Base-by-base conservation (phyloP, 2,329 filamentous ascomycete genomes). In the Alternaria brassicae region DNA sequence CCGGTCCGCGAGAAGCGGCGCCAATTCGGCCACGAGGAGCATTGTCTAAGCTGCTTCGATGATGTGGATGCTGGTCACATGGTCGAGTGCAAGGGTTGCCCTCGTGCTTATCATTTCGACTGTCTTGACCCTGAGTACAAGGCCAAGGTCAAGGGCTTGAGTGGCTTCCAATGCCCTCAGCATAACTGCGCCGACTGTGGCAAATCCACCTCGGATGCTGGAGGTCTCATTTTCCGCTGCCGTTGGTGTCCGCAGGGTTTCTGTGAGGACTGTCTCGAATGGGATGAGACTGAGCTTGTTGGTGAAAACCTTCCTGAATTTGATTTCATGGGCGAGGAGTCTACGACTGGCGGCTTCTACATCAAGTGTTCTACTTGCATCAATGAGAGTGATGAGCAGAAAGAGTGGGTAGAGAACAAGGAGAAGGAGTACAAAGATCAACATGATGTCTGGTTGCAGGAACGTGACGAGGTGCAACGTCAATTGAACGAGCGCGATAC, bases 231-330 rank as follows among this genome's bases (percentile, higher is more conserved):
- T 25, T 83, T 81, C 69, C 79, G 83, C 21, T 88, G 86, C 66
- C 78, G 83, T 8, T 85, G 80, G 78, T 89, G 86, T 61, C 80
- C 83, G 27, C 74, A 75, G 2, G 85, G 82, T 0, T 87, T 80
- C 65, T 89, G 86, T 65, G 86, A 88, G 55, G 83, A 87, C 42
- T 88, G 86, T 65, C 69, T 88, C 0, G 81, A 87, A 47, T 87
- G 83, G 74, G 78, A 83, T 4, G 75, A 77, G 3, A 79, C 81
- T 0, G 76, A 77, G 4, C 79, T 88, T 0, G 68, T 88, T 12
- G 85, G 83, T 9, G 80, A 84, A 23, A 81, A 79, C 13, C 72
- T 87, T 0, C 78, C 80, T 2, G 84, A 87, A 65, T 84, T 83
- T 52, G 80, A 86, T 55, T 62, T 83, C n/a, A 73, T 86, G 1